phyloP scores from a whole-genome alignment of 768 basidiomycete genomes.

The Antrodiella citrinella region DNA sequence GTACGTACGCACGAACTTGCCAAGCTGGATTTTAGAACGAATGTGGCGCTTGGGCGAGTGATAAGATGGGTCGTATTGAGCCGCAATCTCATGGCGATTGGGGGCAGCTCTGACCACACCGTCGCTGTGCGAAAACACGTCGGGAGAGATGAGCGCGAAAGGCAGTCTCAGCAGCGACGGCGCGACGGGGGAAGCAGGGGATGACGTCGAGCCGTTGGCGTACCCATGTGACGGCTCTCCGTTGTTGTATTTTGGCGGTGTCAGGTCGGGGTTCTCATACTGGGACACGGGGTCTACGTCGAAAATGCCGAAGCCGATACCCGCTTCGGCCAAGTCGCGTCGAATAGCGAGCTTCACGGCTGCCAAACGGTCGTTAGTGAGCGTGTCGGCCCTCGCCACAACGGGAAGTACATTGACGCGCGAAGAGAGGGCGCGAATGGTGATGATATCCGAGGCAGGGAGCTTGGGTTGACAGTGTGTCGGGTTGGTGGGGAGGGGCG shows the following conservation, averaged over 20 bases:
- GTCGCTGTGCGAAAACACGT: slow-evolving; percentile 78
- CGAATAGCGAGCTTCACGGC: slow-evolving; percentile 76
- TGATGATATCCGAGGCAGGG: slow-evolving; percentile 61
- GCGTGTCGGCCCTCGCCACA: slow-evolving; percentile 70
- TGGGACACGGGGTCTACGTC: slow-evolving; percentile 45
- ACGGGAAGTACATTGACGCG: slow-evolving; percentile 87
- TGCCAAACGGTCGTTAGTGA: slow-evolving; percentile 75
- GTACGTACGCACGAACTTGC: slow-evolving; percentile 64
- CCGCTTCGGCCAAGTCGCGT: slow-evolving; percentile 73
- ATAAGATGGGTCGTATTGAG: slow-evolving; percentile 60
- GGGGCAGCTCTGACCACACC: slow-evolving; percentile 52
- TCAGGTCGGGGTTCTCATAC: slow-evolving; percentile 23
- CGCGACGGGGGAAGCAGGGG: slow-evolving; percentile 49
- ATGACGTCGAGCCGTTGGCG: slow-evolving; percentile 43
- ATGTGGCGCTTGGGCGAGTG: slow-evolving; percentile 19
- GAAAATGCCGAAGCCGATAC: slow-evolving; percentile 87
- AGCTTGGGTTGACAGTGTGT: slow-evolving; percentile 59
- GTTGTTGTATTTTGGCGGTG: slow-evolving; percentile 33
- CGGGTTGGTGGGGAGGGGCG: slow-evolving; percentile 68
- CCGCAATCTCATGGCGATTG: slow-evolving; percentile 64
- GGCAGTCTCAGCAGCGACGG: slow-evolving; percentile 60
- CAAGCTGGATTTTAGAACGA: slow-evolving; percentile 40
- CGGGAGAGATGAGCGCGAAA: slow-evolving; percentile 81
- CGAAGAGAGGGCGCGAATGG: slow-evolving; percentile 71
- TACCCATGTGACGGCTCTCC: slow-evolving; percentile 26